Evolutionary conservation across 2,329 filamentous ascomycete species (phyloP).

Genomic region (Alternaria dauci): DNA sequence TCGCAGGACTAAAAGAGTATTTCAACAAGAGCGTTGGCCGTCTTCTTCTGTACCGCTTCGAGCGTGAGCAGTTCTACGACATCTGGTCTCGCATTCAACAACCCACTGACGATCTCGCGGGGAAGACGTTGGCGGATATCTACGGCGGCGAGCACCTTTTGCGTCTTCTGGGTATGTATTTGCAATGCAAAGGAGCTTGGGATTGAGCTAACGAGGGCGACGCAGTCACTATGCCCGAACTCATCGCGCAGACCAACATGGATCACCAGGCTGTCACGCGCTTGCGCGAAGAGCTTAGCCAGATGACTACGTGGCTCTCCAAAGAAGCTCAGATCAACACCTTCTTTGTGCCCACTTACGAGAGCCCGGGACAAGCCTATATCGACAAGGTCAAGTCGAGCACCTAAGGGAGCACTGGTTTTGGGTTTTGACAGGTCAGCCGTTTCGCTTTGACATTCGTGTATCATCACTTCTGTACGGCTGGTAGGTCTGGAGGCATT

Average conservation of each 20-base stretch:
- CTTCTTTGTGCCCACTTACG: conserved; percentile 82
- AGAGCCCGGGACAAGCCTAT: conserved; percentile 75
- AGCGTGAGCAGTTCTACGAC: conserved; percentile 86
- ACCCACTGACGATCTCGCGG: conserved; percentile 68
- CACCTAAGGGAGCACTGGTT: conserved; percentile 8
- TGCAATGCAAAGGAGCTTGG: not conserved
- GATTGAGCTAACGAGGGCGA: not conserved
- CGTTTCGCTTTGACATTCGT: conserved; percentile 2
- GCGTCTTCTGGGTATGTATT: conserved; percentile 79
- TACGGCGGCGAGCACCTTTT: conserved; percentile 94
- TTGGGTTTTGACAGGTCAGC: not conserved
- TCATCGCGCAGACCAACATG: conserved; percentile 98
- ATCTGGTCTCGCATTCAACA: conserved; percentile 74
- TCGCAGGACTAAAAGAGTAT: conserved; percentile 87
- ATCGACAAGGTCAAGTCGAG: conserved; percentile 68
- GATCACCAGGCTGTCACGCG: conserved; percentile 88
- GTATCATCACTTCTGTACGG: conserved; percentile 28
- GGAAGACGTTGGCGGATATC: conserved; percentile 78
- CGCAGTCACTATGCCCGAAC: conserved; percentile 85
- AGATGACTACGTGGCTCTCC: conserved; percentile 85
- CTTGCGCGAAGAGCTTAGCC: conserved; percentile 85
- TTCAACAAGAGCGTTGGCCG: conserved; percentile 91
- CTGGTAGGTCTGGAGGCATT: conserved; percentile 11
- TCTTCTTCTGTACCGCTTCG: conserved; percentile 92
- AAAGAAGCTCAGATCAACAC: conserved; percentile 70